Evolutionary conservation across 805 yeast genomes (phyloP).

Genomic region (Metschnikowia cerradonensis): DNA sequence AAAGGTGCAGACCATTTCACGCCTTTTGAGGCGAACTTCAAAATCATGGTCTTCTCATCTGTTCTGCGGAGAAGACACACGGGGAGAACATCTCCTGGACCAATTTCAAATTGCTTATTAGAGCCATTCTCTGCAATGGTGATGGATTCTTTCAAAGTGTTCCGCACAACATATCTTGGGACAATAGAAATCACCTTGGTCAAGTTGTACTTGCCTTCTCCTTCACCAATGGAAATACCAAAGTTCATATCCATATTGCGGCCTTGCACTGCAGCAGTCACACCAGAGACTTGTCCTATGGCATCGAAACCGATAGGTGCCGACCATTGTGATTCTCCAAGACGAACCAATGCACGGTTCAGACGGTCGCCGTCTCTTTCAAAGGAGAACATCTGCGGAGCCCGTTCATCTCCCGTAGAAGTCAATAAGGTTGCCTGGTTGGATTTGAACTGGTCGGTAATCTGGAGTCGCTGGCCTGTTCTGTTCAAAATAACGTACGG

Average conservation of each 20-base stretch:
- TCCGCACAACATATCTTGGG: slow-evolving; percentile 78
- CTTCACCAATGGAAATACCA: slow-evolving; percentile 75
- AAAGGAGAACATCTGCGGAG: slow-evolving; percentile 84
- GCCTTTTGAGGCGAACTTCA: slow-evolving; percentile 54
- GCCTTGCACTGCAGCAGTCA: slow-evolving; percentile 43
- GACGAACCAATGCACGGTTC: slow-evolving; percentile 61
- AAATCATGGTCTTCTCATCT: slow-evolving; percentile 54
- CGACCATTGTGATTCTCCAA: slow-evolving; percentile 72
- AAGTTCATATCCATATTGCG: slow-evolving; percentile 61
- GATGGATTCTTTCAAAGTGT: slow-evolving; percentile 52
- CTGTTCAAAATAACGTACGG: slow-evolving; percentile 83
- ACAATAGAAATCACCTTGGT: slow-evolving; percentile 75
- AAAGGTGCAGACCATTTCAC: slow-evolving; percentile 87
- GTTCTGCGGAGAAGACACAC: slow-evolving; percentile 59
- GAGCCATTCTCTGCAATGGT: slow-evolving; percentile 68
- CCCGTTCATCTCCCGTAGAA: slow-evolving; percentile 15
- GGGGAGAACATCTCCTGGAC: slow-evolving; percentile 48
- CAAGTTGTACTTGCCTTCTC: slow-evolving; percentile 75
- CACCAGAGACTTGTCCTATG: slow-evolving; percentile 72
- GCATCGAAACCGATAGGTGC: slow-evolving; percentile 80
- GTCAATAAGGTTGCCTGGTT: slow-evolving; percentile 17
- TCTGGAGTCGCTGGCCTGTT: slow-evolving; percentile 61
- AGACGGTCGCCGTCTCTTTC: slow-evolving; percentile 52
- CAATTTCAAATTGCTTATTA: slow-evolving; percentile 44
- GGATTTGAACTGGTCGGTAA: slow-evolving; percentile 50